Base-by-base conservation (phyloP, 129 eudicot genomes). In the Lactuca sativa region DNA sequence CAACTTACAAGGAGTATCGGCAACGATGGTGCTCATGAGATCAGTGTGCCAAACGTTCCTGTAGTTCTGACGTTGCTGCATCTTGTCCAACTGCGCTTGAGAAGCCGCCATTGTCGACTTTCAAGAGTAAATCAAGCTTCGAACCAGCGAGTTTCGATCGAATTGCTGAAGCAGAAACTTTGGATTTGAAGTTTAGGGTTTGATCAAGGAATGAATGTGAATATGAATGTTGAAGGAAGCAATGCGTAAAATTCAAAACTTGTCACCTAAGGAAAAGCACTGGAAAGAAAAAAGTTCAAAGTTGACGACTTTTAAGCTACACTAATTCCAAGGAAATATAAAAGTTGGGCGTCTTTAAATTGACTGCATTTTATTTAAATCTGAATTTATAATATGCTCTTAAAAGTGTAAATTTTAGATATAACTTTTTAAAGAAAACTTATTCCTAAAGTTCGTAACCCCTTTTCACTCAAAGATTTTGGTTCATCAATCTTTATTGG, bases 1-100 rank as follows among this genome's bases (percentile, higher is more conserved):
- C 52, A 12, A 11, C 0, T 41, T 81, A 85, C 90, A 85, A 8
- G 66, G 59, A n/a, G 90, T 70, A 68, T 85, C 86, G 40, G 78
- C 70, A n/a, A 56, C 0, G 56, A 75, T 47, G 34, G 90, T 54
- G 8, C 43, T 41, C 76, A 72, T 74, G 71, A 81, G 90, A 70
- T 85, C 80, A 33, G 78, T 69, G 41, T 74, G 79, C 86, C 90
- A 81, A 0, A 80, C 67, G 64, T 85, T 85, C 38, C 73, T 71
- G 74, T 78, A 81, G 69, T 8, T 52, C 54, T 78, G 82, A 18
- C 86, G 86, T 21, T 34, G 62, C 70, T 71, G 71, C 90, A 85
- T 78, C 79, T 81, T 71, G 58, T 78, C 79, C 31, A 81, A 6
- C 0, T 85, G 32, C 74, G 40, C 82, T 32, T 71, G 71, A 48